phyloP scores from a whole-genome alignment of 441 rosid genomes.

The Flueggea neowawraea region DNA sequence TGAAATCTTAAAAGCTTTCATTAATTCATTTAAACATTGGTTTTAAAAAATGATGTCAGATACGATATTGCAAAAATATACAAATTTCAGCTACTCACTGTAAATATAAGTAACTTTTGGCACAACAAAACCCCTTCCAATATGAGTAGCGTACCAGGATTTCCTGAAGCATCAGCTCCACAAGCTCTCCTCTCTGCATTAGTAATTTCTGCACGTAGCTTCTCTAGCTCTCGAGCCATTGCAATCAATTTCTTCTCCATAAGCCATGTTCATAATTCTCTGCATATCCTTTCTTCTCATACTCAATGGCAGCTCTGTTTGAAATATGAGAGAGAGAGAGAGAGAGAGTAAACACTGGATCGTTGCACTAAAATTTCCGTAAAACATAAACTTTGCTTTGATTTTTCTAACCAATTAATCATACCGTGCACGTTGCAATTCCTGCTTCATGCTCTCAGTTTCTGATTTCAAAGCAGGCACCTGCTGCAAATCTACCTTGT shows the following conservation, averaged over 20 bases:
- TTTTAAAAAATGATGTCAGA: too few relatives aligned
- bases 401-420: slow-evolving; percentile 1
- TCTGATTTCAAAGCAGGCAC: slow-evolving; percentile 70
- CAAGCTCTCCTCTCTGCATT: slow-evolving; percentile 80
- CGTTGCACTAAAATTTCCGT: too few relatives aligned
- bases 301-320: slow-evolving; percentile 83
- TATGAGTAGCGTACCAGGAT: slow-evolving; percentile 48
- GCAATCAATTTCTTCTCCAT: slow-evolving; percentile 92
- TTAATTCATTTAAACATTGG: too few relatives aligned
- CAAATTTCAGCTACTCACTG: too few relatives aligned
- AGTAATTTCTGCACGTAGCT: slow-evolving; percentile 91
- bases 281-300: slow-evolving; percentile 96
- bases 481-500: slow-evolving; percentile 71
- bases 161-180: slow-evolving; percentile 49
- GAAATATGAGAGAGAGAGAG: slow-evolving; percentile 5
- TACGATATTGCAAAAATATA: too few relatives aligned
- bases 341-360: too few relatives aligned
- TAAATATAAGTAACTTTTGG: background rate
- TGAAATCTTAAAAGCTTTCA: too few relatives aligned
- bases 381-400: too few relatives aligned
- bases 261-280: slow-evolving; percentile 91
- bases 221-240: slow-evolving; percentile 96
- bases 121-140: background rate
- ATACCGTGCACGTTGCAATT: slow-evolving; percentile 89
- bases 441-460: slow-evolving; percentile 79